phyloP scores from a whole-genome alignment of 257 asterid species.

The Lycium ferocissimum region DNA sequence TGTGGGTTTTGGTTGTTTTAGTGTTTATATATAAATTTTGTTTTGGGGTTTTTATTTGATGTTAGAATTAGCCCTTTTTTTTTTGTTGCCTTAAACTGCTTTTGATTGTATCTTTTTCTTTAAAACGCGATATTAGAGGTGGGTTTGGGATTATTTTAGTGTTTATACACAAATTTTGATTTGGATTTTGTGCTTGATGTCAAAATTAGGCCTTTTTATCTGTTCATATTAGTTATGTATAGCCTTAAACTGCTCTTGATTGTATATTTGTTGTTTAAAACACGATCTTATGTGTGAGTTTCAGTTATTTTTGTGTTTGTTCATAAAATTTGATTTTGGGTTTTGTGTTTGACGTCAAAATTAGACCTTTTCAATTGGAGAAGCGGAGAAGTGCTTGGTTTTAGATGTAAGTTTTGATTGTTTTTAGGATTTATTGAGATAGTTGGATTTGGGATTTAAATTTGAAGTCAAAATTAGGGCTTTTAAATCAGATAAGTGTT shows the following conservation, averaged over 20 bases:
- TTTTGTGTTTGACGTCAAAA: background rate
- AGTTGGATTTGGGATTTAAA: background rate
- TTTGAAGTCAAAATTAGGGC: background rate
- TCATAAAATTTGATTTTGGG: background rate
- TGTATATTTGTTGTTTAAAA: background rate
- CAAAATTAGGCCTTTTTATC: background rate
- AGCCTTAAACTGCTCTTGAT: background rate
- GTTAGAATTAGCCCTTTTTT: too few relatives aligned
- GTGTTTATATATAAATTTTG: background rate
- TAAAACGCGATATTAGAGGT: background rate
- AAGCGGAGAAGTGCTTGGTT: background rate
- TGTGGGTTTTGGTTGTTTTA: background rate
- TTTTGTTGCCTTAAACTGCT: too few relatives aligned
- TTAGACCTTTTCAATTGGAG: background rate
- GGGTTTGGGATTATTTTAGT: background rate
- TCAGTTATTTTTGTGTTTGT: background rate
- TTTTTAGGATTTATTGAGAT: background rate
- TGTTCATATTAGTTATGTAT: background rate
- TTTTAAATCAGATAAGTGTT: background rate
- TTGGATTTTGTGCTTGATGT: background rate
- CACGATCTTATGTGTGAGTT: background rate
- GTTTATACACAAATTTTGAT: background rate
- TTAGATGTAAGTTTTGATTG: background rate
- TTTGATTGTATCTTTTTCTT: background rate
- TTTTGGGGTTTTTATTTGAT: too few relatives aligned